Base-by-base conservation (phyloP, 805 yeast species). In the Deakozyma indianensis region DNA sequence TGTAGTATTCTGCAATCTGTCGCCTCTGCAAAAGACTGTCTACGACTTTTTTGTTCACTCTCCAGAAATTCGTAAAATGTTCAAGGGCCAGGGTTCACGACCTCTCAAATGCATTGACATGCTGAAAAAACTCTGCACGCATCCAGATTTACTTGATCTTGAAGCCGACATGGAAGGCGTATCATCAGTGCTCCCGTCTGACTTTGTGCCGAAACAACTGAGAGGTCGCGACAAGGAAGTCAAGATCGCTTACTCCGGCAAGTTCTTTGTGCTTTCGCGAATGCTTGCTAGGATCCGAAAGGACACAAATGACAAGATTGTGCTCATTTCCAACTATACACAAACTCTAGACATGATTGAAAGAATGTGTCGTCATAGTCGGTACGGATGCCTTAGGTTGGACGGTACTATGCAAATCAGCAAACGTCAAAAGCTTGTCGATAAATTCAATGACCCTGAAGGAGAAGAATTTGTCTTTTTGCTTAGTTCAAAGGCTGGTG, bases 401-500 rank as follows among this genome's bases (percentile, higher is more conserved):
- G 98, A 92, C 61, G 98, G 98, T 27, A 83, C 96, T 0, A 77
- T 90, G 86, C 78, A 74, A 45, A 87, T 92, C 47, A 84, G 83
- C 64, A 92, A 92, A 59, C 75, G 98, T 51, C 97, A 92, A 57
- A 86, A 83, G 54, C 68, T 90, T 25, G 98, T 92, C 18, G 97
- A 90, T 61, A 68, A 73, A 53, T 88, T 92, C 64, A 92, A 92
- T 57, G 83, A 92, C 55, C 96, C 96, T 1, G 82, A 83, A 41
- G 83, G 87, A 1, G 70, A 77, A 1, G 96, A 88, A 52, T 92
- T 90, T 60, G 78, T 92, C 1, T 92, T 92, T 55, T 68, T 92
- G 48, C 67, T 92, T 44, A 84, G 95, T 59, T 84, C 95, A 4
- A 92, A 92, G 62, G 98, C 98, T 1, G 98, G 98, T 55, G 98